phyloP scores from a whole-genome alignment of 257 asterid genomes.

The Solanum sitiens region DNA sequence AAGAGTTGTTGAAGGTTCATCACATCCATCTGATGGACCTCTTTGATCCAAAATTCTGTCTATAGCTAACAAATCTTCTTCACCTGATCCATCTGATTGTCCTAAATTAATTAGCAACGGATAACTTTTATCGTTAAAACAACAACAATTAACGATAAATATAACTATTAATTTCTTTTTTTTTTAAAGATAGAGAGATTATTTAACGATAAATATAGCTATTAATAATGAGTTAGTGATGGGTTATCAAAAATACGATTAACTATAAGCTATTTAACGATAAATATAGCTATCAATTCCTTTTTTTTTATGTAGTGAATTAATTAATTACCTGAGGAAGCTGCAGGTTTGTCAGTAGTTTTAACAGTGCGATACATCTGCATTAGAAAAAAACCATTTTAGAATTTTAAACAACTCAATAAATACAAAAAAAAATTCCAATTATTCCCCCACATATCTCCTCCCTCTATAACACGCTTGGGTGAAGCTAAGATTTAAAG shows the following conservation, averaged over 20 bases:
- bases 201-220: too few relatives aligned
- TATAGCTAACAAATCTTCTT: slow-evolving; percentile 25
- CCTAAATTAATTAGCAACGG: not conserved
- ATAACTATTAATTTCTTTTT: too few relatives aligned
- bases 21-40: not conserved
- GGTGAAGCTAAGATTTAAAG: not conserved
- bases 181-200: too few relatives aligned
- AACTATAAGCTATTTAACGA: not conserved
- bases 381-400: slow-evolving; percentile 18
- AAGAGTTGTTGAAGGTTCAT: not conserved
- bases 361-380: slow-evolving; percentile 97
- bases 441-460: not conserved
- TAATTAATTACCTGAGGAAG: slow-evolving; percentile 46
- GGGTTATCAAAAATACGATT: not conserved
- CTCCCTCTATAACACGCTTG: not conserved
- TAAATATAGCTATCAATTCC: not conserved
- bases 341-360: slow-evolving; percentile 65
- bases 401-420: not conserved
- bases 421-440: not conserved
- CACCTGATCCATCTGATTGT: slow-evolving; percentile 64
- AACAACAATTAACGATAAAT: not conserved
- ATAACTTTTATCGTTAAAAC: not conserved
- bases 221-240: not conserved
- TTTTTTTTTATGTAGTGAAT: not conserved
- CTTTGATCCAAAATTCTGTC: not conserved